Evolutionary conservation across 192 early-diverging fungal species (phyloP).

Genomic region (Backusella westeae): DNA sequence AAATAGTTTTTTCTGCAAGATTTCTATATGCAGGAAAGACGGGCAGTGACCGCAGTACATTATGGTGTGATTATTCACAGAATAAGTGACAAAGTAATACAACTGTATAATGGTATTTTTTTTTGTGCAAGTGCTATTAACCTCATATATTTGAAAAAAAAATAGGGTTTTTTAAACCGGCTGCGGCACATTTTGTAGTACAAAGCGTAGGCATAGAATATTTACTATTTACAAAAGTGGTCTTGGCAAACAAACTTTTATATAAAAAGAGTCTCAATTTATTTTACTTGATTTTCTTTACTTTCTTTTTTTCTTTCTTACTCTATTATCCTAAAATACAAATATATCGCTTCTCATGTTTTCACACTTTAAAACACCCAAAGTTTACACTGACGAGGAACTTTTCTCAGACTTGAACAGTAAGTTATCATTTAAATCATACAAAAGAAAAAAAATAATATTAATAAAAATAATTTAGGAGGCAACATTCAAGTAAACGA

Average conservation of each 20-base stretch:
- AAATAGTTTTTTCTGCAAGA: too few relatives aligned
- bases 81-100: too few relatives aligned
- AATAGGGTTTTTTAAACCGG: too few relatives aligned
- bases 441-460: too few relatives aligned
- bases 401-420: background rate
- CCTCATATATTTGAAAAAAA: too few relatives aligned
- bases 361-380: background rate
- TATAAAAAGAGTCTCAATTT: background rate
- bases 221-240: background rate
- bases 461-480: background rate
- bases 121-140: too few relatives aligned
- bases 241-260: background rate
- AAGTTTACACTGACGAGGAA: background rate
- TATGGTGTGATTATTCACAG: too few relatives aligned
- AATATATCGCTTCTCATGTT: background rate
- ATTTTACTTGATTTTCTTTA: background rate
- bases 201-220: background rate
- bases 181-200: background rate
- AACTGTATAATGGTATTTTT: too few relatives aligned
- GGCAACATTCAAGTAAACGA: background rate
- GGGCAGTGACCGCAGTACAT: too few relatives aligned
- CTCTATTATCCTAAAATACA: background rate
- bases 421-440: background rate
- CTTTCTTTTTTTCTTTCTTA: background rate
- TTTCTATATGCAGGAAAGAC: too few relatives aligned